Evolutionary conservation across 2,329 filamentous ascomycete species (phyloP).

Genomic region (Trichoderma guizhouense): DNA sequence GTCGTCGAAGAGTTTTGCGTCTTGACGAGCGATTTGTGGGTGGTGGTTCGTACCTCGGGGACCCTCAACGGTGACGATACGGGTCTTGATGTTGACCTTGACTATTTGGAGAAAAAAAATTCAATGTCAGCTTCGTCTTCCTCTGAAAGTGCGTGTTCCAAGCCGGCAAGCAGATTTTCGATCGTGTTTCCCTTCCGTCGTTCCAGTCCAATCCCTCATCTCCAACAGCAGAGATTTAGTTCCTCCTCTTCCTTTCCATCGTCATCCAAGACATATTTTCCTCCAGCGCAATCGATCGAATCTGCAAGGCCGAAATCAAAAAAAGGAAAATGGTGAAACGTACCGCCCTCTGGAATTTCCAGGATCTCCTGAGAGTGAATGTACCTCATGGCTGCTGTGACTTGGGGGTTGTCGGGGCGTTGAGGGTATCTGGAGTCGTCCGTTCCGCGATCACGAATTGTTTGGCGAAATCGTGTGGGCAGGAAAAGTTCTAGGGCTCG

Average conservation of each 20-base stretch:
- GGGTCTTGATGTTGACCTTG: conserved; percentile 96
- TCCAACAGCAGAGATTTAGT: background rate
- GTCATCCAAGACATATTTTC: background rate
- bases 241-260: background rate
- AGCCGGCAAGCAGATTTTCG: background rate
- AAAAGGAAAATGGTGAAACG: conserved; percentile 43
- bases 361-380: conserved; percentile 97
- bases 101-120: conserved; percentile 55
- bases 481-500: conserved; percentile 45
- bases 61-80: conserved; percentile 94
- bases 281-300: conserved; percentile 9
- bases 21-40: background rate
- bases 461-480: conserved; percentile 43
- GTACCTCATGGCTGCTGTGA: conserved; percentile 92
- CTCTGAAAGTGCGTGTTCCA: background rate
- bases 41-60: conserved; percentile 67
- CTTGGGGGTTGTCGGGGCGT: conserved; percentile 42
- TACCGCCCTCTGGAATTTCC: conserved; percentile 94
- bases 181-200: background rate
- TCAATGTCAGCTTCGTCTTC: conserved; percentile 25
- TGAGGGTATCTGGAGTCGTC: conserved; percentile 39
- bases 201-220: background rate
- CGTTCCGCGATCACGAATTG: conserved; percentile 37
- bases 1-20: background rate
- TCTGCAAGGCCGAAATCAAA: background rate